A percentile compares a stretch with the other conserved stretches of the same genome.
Conservation (phyloP, 352 stramenopile species). For the Salisapilia sapeloensis region DNA sequence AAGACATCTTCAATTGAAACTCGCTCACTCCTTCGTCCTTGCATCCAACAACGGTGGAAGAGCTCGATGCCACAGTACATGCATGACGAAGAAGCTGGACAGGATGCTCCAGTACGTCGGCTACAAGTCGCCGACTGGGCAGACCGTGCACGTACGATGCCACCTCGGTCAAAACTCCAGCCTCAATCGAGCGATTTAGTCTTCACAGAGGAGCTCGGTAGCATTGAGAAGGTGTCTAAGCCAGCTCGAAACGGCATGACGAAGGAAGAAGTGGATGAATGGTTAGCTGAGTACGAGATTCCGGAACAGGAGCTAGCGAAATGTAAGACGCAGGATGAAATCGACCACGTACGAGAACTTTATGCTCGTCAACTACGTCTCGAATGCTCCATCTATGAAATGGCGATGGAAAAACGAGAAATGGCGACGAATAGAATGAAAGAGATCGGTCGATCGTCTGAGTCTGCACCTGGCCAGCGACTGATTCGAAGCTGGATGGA, state of each 20-base stretch:
- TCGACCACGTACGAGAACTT: conserved; percentile 36
- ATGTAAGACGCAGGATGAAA: conserved; percentile 21
- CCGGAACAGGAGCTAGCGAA: conserved; percentile 25
- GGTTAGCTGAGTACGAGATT: conserved; percentile 39
- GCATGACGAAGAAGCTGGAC: background rate
- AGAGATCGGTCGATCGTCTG: conserved; percentile 18
- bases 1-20: no score
- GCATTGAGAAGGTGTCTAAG: conserved; percentile 5
- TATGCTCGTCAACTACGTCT: conserved; percentile 63
- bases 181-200: conserved; percentile 8
- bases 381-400: conserved; percentile 66
- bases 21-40: background rate
- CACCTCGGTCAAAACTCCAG: conserved; percentile 23
- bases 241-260: conserved; percentile 24
- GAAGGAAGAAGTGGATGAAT: conserved; percentile 60
- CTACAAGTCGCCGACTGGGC: conserved; percentile 39
- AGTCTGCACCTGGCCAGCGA: conserved; percentile 39
- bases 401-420: conserved; percentile 56
- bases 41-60: conserved; percentile 5
- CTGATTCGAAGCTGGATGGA: conserved; percentile 49
- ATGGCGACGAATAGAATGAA: conserved; percentile 25
- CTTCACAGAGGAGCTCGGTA: conserved; percentile 6
- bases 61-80: conserved; percentile 6
- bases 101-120: conserved; percentile 4
- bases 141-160: conserved; percentile 24